These are phyloP conservation scores for Hordeum pubiflorum DNA, from an alignment of 202 grass and related monocot genomes.

Conservation along the genomic window DNA sequence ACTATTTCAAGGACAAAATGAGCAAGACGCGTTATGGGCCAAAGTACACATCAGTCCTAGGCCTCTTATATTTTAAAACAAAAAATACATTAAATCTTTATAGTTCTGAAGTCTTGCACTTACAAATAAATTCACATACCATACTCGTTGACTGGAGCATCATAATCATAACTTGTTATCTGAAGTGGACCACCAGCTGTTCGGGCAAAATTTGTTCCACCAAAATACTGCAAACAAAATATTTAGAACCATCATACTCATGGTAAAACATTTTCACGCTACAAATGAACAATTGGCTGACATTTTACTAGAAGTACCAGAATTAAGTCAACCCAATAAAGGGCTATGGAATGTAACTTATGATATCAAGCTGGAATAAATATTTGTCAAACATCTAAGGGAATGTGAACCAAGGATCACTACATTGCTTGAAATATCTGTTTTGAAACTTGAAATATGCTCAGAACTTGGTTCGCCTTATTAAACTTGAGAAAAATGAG, in stretches of 20 bases:
- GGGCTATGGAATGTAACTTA: constrained; percentile 1
- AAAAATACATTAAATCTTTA: not conserved
- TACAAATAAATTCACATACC: constrained; percentile 37
- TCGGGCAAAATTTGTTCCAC: constrained; percentile 92
- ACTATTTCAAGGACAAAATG: not conserved
- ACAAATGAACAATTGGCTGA: not conserved
- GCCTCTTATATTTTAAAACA: not conserved
- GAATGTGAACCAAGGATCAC: not conserved
- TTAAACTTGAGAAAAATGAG: not conserved
- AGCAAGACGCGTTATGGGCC: not conserved
- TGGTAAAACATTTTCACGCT: not conserved
- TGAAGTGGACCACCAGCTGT: constrained; percentile 92
- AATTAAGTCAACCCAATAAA: not conserved
- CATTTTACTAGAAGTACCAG: not conserved
- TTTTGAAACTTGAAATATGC: not conserved
- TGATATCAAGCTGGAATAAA: not conserved
- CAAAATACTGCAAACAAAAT: constrained; percentile 60
- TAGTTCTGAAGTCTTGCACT: not conserved
- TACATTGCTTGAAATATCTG: not conserved
- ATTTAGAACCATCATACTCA: constrained; percentile 2
- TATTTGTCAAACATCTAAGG: not conserved
- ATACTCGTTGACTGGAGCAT: constrained; percentile 94
- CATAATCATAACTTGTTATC: constrained; percentile 97
- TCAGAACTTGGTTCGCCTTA: not conserved
- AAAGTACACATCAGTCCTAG: not conserved